Evolutionary conservation across 371 early-diverging fungal species (phyloP), one percentile per base, ranked within the genome.

Genomic region (Mortierella sp.): DNA sequence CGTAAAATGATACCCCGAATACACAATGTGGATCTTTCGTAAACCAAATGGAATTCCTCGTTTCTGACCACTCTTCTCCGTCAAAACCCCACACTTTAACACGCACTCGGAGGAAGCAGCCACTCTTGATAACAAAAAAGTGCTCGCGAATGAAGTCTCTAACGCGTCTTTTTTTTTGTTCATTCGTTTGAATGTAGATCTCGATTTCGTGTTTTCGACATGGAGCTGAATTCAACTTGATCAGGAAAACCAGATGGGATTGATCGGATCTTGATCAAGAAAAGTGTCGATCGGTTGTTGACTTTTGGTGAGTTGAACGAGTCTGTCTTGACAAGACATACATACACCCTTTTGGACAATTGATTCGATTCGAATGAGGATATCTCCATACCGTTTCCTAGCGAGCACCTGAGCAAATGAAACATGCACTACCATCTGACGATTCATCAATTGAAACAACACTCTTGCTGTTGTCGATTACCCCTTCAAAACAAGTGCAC

Each of bases 391-490:
- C 78, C 83, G 79, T 78, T 83, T 83, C 78, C 75, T 73, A 71
- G 83, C 70, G 83, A 83, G 83, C 83, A 83, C 83, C 83, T 83
- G 83, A 83, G 78, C 83, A 74, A 76, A 70, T 64, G 83, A 83
- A 83, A 83, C 83, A 83, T 83, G 83, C 83, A 83, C 83, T 83
- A 83, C 83, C 83, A 83, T 83, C 83, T 83, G 83, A 83, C 83
- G 83, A 83, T 83, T 74, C 79, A 83, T 72, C 73, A 63, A 75
- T 47, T 31, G 29, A 64, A 34, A 19, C 26, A n/a, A n/a, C 22
- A 29, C n/a, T n/a, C 37, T 43, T 68, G 64, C 40, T 61, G 3
- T 34, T 2, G 61, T 11, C 44, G 41, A 52, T 44, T 68, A 31
- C 10, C 8, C 22, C n/a, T n/a, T n/a, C 31, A 66, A 5, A 40